A percentile compares a stretch with the other conserved stretches of the same genome.
Conservation (phyloP, 768 basidiomycete species). For the Calocera cornea region DNA sequence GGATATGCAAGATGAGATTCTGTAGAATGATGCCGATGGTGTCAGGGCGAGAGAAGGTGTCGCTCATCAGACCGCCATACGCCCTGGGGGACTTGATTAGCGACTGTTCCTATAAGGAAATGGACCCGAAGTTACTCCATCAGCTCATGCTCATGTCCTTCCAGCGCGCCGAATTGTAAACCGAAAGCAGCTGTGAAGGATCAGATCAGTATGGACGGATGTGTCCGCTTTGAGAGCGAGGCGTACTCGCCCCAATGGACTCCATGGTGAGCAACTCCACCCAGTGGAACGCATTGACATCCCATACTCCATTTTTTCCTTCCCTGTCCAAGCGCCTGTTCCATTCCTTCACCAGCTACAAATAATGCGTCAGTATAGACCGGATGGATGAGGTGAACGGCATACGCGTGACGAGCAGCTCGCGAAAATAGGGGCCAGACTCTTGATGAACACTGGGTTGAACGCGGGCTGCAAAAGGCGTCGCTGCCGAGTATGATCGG, state of each 20-base stretch:
- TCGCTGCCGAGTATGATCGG: background rate
- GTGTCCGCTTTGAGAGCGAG: background rate
- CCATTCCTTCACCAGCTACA: background rate
- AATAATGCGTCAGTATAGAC: background rate
- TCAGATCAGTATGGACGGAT: background rate
- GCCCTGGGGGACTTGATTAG: background rate
- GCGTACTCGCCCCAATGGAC: background rate
- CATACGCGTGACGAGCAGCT: background rate
- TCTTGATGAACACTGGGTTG: constrained; percentile 1
- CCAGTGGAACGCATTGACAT: background rate
- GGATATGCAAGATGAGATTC: background rate
- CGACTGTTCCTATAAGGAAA: background rate
- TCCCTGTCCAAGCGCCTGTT: background rate
- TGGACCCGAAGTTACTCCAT: background rate
- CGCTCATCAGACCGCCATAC: background rate
- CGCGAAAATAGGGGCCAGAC: background rate
- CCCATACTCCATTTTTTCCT: background rate
- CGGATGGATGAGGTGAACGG: background rate
- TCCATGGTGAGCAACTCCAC: background rate
- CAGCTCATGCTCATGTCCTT: background rate
- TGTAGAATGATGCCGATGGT: background rate
- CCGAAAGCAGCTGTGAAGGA: background rate
- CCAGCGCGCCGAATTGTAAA: background rate
- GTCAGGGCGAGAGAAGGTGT: background rate
- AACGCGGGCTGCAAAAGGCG: background rate